Percentiles rank a stretch among this genome's conserved stretches.
phyloP scores from a whole-genome alignment of 306 rosid genomes.

The Ammopiptanthus mongolicus region DNA sequence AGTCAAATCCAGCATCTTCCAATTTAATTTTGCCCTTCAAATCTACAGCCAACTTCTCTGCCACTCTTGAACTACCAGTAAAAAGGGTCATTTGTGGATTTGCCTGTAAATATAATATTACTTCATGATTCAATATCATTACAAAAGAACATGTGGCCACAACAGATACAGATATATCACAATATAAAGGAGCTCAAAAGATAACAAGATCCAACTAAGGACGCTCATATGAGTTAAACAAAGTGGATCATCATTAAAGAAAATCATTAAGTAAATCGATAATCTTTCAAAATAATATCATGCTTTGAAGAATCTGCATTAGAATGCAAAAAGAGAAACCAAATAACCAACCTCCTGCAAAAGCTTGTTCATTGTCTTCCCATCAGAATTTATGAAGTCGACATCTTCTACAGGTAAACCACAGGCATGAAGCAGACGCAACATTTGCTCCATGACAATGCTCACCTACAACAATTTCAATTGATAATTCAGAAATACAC shows the following conservation, averaged over 20 bases:
- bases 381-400: slow-evolving; percentile 88
- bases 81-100: slow-evolving; percentile 92
- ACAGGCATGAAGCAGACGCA: slow-evolving; percentile 81
- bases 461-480: slow-evolving; percentile 62
- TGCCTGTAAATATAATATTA: slow-evolving; percentile 46
- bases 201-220: background rate
- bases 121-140: slow-evolving; percentile 3
- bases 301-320: background rate
- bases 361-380: slow-evolving; percentile 89
- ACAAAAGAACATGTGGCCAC: background rate
- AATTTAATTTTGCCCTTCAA: slow-evolving; percentile 80
- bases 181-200: slow-evolving; percentile 3
- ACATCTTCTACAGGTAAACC: slow-evolving; percentile 84
- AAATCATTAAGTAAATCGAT: background rate
- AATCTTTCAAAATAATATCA: slow-evolving; percentile 4
- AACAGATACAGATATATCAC: background rate
- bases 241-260: background rate
- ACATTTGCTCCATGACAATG: slow-evolving; percentile 98
- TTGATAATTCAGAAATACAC: background rate
- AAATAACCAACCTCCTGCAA: slow-evolving; percentile 63
- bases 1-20: slow-evolving; percentile 99
- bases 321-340: background rate
- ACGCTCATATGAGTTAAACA: slow-evolving; percentile 16
- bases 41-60: slow-evolving; percentile 82
- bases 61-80: slow-evolving; percentile 98